phyloP scores from a whole-genome alignment of 805 yeast genomes.

The Metschnikowia peoriensis region DNA sequence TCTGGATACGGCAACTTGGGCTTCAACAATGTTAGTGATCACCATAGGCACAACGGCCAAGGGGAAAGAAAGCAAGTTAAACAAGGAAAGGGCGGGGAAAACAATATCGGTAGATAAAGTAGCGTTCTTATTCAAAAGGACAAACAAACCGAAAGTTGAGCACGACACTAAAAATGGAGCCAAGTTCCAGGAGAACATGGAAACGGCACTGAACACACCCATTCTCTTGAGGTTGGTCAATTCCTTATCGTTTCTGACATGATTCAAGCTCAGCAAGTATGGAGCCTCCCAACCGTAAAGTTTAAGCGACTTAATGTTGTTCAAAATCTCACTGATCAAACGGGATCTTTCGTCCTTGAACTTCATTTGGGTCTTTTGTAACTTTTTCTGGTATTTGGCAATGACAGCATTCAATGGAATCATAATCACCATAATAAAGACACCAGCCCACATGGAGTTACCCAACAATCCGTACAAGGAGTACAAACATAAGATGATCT shows the following conservation, averaged over 20 bases:
- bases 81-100: constrained; percentile 84
- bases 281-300: constrained; percentile 96
- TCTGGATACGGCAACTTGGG: constrained; percentile 79
- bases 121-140: constrained; percentile 49
- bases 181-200: constrained; percentile 74
- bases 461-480: constrained; percentile 76
- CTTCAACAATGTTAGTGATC: constrained; percentile 80
- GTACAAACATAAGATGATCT: constrained; percentile 69
- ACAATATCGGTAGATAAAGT: constrained; percentile 89
- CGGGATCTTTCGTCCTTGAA: constrained; percentile 91
- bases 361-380: constrained; percentile 85
- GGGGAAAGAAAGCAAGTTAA: constrained; percentile 88
- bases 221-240: constrained; percentile 70
- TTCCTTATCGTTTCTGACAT: constrained; percentile 87
- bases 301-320: constrained; percentile 88
- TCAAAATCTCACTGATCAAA: constrained; percentile 80
- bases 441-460: constrained; percentile 96
- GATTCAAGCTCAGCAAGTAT: constrained; percentile 65
- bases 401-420: constrained; percentile 75
- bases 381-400: constrained; percentile 62
- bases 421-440: constrained; percentile 69
- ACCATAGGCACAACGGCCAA: constrained; percentile 90
- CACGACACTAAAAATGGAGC: constrained; percentile 91
- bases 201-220: constrained; percentile 68
- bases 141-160: constrained; percentile 82